Conservation (phyloP, 2,329 filamentous ascomycete genomes). For the Metarhizium anisopliae region DNA sequence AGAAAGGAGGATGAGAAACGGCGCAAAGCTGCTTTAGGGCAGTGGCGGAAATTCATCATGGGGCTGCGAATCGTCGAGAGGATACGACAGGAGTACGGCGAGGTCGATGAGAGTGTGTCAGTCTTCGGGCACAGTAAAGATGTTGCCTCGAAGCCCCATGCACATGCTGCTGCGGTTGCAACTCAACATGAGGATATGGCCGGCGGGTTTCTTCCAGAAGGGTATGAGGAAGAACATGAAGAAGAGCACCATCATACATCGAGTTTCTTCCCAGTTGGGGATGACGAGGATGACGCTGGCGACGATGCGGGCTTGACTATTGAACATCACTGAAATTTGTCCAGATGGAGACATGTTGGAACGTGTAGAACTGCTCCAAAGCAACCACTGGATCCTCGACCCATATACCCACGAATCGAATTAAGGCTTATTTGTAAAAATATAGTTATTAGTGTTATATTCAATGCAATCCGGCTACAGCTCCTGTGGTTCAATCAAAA, state of each 20-base stretch:
- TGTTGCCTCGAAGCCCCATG: slow-evolving; percentile 6
- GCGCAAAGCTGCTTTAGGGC: slow-evolving; percentile 59
- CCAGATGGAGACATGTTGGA: not conserved
- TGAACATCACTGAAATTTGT: slow-evolving; percentile 16
- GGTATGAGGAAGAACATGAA: slow-evolving; percentile 39
- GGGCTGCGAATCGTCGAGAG: slow-evolving; percentile 75
- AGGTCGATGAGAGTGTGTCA: slow-evolving; percentile 42
- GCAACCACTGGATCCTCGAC: not conserved
- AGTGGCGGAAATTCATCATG: slow-evolving; percentile 83
- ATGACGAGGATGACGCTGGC: slow-evolving; percentile 31
- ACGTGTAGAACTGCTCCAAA: not conserved
- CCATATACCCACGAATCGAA: not conserved
- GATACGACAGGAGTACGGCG: slow-evolving; percentile 67
- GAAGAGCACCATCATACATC: slow-evolving; percentile 28
- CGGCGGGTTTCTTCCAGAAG: slow-evolving; percentile 53
- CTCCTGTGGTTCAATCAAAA: not conserved
- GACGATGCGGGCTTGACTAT: slow-evolving; percentile 25
- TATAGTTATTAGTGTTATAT: not conserved
- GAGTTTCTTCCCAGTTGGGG: slow-evolving; percentile 38
- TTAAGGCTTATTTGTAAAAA: not conserved
- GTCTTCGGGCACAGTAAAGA: slow-evolving; percentile 42
- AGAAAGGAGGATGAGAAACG: slow-evolving; percentile 80
- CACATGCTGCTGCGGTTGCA: slow-evolving; percentile 13
- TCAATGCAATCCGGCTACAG: not conserved
- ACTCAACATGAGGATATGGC: slow-evolving; percentile 41